phyloP scores from a whole-genome alignment of 768 basidiomycete genomes.

The Calocybe gangraenosa region DNA sequence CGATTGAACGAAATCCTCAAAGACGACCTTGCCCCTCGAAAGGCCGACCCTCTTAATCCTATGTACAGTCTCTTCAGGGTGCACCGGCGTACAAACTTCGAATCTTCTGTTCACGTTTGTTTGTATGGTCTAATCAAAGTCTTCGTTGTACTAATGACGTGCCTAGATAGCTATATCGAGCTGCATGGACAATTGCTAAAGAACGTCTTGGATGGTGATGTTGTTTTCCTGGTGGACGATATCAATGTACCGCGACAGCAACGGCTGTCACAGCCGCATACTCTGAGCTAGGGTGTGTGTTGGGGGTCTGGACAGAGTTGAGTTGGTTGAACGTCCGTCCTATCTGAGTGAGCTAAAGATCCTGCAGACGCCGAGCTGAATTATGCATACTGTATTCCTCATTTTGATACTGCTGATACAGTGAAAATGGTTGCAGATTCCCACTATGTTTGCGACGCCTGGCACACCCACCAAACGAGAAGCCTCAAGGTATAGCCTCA shows the following conservation, averaged over 20 bases:
- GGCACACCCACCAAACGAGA: no score
- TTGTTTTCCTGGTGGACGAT: conserved; percentile 43
- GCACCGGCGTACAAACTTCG: conserved; percentile 35
- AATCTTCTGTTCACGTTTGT: conserved; percentile 41
- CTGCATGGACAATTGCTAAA: conserved; percentile 39
- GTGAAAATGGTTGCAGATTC: no score
- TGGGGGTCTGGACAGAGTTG: conserved; percentile 53
- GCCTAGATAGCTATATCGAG: conserved; percentile 42
- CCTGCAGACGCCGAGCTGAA: no score
- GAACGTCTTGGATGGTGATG: conserved; percentile 55
- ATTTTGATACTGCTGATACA: no score
- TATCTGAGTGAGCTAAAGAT: conserved; percentile 43
- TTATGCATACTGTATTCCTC: no score
- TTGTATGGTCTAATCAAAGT: conserved; percentile 43
- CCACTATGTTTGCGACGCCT: no score
- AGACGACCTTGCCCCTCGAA: conserved; percentile 45
- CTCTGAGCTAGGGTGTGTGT: conserved; percentile 43
- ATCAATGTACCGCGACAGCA: conserved; percentile 68
- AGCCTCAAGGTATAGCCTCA: no score
- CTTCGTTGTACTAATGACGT: conserved; percentile 57
- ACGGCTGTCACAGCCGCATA: conserved; percentile 54
- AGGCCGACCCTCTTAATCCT: conserved; percentile 61
- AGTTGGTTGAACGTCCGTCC: conserved; percentile 36
- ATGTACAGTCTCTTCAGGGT: conserved; percentile 24
- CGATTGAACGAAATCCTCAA: conserved; percentile 50